A percentile compares a stretch with the other conserved stretches of the same genome.
These are phyloP conservation scores for Xerocomus potaroensis DNA, from an alignment of 768 basidiomycete genomes.

Conservation along the genomic window DNA sequence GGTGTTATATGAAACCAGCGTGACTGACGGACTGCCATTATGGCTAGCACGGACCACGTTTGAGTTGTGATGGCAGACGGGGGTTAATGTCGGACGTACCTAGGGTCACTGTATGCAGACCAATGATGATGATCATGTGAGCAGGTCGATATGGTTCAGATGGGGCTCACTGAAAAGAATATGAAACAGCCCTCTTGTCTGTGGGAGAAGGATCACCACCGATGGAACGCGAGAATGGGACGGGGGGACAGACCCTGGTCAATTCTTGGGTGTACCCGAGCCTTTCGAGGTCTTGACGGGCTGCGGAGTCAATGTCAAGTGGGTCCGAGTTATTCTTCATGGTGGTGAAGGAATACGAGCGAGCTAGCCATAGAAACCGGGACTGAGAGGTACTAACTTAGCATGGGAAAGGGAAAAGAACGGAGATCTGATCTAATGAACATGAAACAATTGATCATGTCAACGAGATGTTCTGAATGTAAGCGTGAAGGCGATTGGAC, in stretches of 20 bases:
- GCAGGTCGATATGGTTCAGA: background rate
- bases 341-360: background rate
- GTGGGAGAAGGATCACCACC: background rate
- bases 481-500: slow-evolving; percentile 9
- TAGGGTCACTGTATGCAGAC: slow-evolving; percentile 40
- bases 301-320: slow-evolving; percentile 21
- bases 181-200: slow-evolving; percentile 51
- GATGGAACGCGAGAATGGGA: background rate
- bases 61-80: slow-evolving; percentile 1
- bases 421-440: no score
- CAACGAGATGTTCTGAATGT: slow-evolving; percentile 15
- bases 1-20: background rate
- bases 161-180: slow-evolving; percentile 47
- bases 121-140: background rate
- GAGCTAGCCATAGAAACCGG: background rate
- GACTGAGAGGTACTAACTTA: background rate
- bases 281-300: slow-evolving; percentile 40
- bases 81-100: slow-evolving; percentile 28
- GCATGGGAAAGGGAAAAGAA: background rate
- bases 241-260: slow-evolving; percentile 36
- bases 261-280: slow-evolving; percentile 57
- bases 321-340: slow-evolving; percentile 11
- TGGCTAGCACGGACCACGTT: slow-evolving; percentile 34
- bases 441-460: no score
- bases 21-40: slow-evolving; percentile 60